Conservation (phyloP, 2,329 filamentous ascomycete genomes). For the Pseudogymnoascus sp. region DNA sequence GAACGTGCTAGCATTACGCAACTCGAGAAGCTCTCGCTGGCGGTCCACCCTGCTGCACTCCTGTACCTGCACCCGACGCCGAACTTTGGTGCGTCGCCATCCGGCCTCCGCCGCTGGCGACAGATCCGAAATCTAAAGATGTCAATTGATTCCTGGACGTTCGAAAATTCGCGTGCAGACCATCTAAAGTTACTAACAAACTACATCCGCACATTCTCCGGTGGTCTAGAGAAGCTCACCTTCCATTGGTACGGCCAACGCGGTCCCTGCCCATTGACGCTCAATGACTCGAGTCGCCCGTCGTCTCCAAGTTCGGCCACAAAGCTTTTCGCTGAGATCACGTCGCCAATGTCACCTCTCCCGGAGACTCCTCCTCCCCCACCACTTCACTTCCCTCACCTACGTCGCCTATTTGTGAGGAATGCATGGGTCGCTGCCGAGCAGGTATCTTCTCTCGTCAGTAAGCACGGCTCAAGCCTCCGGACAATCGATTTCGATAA, state of each 20-base stretch:
- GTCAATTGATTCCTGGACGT: conserved; percentile 63
- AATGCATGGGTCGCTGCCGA: conserved; percentile 64
- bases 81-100: conserved; percentile 67
- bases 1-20: conserved; percentile 61
- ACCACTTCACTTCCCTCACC: conserved; percentile 56
- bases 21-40: conserved; percentile 63
- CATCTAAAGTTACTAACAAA: conserved; percentile 74
- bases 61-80: conserved; percentile 67
- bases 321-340: conserved; percentile 58
- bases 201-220: conserved; percentile 64
- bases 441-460: conserved; percentile 63
- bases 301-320: conserved; percentile 51
- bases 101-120: conserved; percentile 63
- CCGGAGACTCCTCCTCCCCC: conserved; percentile 44
- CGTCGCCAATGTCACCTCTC: conserved; percentile 55
- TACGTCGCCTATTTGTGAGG: conserved; percentile 61
- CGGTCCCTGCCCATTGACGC: conserved; percentile 65
- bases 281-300: conserved; percentile 29
- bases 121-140: conserved; percentile 70
- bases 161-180: conserved; percentile 51
- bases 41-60: conserved; percentile 67
- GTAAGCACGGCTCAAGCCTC: conserved; percentile 57
- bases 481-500: conserved; percentile 75
- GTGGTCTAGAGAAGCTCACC: conserved; percentile 57
- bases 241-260: conserved; percentile 70